Evolutionary conservation across 2,329 filamentous ascomycete genomes (phyloP).

Genomic region (Botryotinia calthae): DNA sequence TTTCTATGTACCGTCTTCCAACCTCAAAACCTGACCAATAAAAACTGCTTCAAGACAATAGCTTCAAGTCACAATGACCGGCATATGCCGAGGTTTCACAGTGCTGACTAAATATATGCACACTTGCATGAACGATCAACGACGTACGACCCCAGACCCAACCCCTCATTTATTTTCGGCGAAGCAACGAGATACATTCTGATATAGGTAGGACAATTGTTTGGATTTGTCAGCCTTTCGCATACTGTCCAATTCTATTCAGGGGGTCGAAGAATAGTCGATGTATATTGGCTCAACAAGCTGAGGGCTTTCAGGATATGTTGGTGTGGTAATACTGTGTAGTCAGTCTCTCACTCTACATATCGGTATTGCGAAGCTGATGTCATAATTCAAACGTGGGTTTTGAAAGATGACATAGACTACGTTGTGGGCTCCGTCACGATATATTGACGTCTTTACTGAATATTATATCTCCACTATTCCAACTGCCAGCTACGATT

Average conservation of each 20-base stretch:
- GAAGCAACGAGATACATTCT: background rate
- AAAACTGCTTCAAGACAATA: background rate
- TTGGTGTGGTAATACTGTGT: background rate
- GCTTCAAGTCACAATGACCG: background rate
- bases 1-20: background rate
- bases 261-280: background rate
- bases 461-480: too few species aligned
- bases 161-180: background rate
- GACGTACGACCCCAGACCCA: background rate
- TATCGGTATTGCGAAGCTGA: background rate
- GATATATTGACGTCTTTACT: background rate
- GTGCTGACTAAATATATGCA: constrained; percentile 1
- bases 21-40: background rate
- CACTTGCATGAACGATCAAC: background rate
- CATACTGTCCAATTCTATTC: background rate
- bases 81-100: background rate
- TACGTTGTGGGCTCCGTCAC: background rate
- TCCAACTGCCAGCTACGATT: background rate
- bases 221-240: background rate
- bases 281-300: background rate
- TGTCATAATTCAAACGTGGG: background rate
- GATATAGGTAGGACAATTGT: background rate
- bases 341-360: background rate
- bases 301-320: background rate
- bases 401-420: background rate